Conservation (phyloP, 169 alveolate species). For the Blepharisma undulans region DNA sequence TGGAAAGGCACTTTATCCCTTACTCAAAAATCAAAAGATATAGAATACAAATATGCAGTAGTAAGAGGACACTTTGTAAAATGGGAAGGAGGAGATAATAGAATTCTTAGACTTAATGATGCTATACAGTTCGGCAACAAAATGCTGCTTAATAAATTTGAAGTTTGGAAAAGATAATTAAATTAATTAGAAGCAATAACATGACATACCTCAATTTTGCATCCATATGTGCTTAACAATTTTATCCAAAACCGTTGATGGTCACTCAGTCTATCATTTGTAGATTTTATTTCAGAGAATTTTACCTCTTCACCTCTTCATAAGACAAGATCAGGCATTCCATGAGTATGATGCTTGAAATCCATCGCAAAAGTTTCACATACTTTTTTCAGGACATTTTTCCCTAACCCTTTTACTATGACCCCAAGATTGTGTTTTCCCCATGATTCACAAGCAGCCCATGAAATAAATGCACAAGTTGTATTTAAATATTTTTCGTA, state of each 20-base stretch:
- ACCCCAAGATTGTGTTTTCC: background rate
- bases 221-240: conserved; percentile 41
- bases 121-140: background rate
- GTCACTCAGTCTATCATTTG: conserved; percentile 62
- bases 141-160: background rate
- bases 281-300: conserved; percentile 59
- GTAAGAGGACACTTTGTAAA: background rate
- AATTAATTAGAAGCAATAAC: background rate
- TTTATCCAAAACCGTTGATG: conserved; percentile 59
- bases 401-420: background rate
- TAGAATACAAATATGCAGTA: conserved; percentile 10
- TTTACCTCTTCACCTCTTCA: background rate
- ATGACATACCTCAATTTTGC: conserved; percentile 53
- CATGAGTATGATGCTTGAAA: background rate
- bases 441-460: conserved; percentile 55
- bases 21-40: background rate
- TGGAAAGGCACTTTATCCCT: background rate
- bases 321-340: conserved; percentile 32
- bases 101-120: background rate
- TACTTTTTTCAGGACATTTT: background rate
- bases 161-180: background rate
- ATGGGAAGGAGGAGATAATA: conserved; percentile 25
- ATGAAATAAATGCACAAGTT: conserved; percentile 65
- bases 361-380: conserved; percentile 12
- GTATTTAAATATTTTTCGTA: conserved; percentile 61